phyloP scores from a whole-genome alignment of 768 basidiomycete genomes.

The Neoboletus subvelutipes region DNA sequence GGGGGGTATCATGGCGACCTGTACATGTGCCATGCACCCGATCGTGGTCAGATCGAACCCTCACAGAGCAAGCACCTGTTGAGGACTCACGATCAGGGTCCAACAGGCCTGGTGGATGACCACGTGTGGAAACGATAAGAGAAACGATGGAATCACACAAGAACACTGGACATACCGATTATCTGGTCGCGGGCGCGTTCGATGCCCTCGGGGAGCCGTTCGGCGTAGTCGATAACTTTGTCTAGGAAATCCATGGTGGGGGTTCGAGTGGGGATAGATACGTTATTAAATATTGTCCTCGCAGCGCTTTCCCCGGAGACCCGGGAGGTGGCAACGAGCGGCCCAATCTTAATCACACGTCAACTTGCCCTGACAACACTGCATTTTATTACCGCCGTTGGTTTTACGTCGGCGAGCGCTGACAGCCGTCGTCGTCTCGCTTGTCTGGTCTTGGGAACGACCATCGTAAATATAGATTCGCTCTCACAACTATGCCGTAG shows the following conservation, averaged over 20 bases:
- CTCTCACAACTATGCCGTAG: background rate
- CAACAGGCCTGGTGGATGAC: constrained; percentile 29
- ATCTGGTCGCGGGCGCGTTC: constrained; percentile 37
- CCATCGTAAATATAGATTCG: constrained; percentile 1
- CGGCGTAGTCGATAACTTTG: constrained; percentile 37
- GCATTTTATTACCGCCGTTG: background rate
- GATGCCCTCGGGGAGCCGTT: constrained; percentile 38
- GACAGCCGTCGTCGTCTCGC: background rate
- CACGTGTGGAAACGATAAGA: constrained; percentile 2
- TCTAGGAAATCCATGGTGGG: constrained; percentile 42
- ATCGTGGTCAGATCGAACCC: constrained; percentile 2
- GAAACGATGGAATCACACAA: background rate
- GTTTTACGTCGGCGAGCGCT: background rate
- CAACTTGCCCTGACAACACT: background rate
- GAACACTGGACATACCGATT: constrained; percentile 28
- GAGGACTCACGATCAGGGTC: constrained; percentile 33
- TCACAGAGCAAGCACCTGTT: background rate
- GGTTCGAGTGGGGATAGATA: background rate
- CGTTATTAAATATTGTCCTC: background rate
- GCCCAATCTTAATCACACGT: background rate
- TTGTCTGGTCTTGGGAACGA: background rate
- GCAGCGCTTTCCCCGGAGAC: background rate
- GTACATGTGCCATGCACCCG: background rate
- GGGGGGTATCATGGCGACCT: constrained; percentile 72
- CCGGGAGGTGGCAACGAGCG: no score